Conservation (phyloP, 2,329 filamentous ascomycete species). For the Xylaria digitata region DNA sequence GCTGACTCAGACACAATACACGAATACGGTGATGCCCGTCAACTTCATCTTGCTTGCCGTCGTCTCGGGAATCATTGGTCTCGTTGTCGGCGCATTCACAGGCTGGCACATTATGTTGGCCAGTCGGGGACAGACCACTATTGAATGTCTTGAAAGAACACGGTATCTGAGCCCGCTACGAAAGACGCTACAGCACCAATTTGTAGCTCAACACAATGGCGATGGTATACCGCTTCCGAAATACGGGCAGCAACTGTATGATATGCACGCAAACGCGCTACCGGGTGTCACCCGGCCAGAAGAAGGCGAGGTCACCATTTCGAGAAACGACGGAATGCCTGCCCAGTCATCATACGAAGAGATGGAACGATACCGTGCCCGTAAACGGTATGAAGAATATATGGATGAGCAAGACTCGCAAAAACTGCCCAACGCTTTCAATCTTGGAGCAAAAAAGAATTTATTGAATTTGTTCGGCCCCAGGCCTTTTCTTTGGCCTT, state of each 20-base stretch:
- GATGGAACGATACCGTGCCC: slow-evolving; percentile 65
- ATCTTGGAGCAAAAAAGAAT: slow-evolving; percentile 86
- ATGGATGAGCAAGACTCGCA: slow-evolving; percentile 90
- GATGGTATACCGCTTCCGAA: slow-evolving; percentile 64
- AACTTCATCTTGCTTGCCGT: slow-evolving; percentile 92
- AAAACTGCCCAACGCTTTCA: slow-evolving; percentile 91
- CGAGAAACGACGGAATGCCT: slow-evolving; percentile 49
- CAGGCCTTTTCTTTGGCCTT: slow-evolving; percentile 75
- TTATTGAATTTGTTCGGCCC: slow-evolving; percentile 84
- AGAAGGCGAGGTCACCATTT: slow-evolving; percentile 75
- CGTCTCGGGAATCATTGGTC: slow-evolving; percentile 87
- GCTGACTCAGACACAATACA: slow-evolving; percentile 74
- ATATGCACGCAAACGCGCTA: slow-evolving; percentile 83
- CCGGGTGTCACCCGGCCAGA: slow-evolving; percentile 84
- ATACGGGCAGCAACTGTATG: slow-evolving; percentile 78
- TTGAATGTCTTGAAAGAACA: slow-evolving; percentile 96
- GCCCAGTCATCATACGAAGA: slow-evolving; percentile 65
- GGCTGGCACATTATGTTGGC: slow-evolving; percentile 90
- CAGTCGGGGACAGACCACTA: slow-evolving; percentile 85
- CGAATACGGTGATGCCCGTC: slow-evolving; percentile 83
- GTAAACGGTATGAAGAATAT: slow-evolving; percentile 74
- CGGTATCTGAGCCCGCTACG: slow-evolving; percentile 87
- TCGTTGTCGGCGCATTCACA: slow-evolving; percentile 91
- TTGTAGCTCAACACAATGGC: slow-evolving; percentile 65
- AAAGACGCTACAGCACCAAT: slow-evolving; percentile 74